These are phyloP conservation scores for Globisporangium echinulatum DNA, from an alignment of 352 stramenopile species.

Conservation along the genomic window DNA sequence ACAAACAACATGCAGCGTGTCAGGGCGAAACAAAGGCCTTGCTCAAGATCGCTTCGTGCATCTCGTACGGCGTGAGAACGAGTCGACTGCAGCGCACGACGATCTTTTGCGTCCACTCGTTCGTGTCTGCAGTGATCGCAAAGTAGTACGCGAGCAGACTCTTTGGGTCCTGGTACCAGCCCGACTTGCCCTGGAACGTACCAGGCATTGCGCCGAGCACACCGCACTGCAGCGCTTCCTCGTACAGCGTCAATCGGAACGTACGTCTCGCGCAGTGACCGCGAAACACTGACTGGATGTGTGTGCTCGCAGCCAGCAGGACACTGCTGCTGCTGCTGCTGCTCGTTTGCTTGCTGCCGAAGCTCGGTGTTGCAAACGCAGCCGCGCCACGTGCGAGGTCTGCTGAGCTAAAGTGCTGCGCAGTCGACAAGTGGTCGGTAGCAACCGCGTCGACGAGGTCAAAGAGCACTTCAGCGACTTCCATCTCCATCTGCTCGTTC, in stretches of 20 bases:
- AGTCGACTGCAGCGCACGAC: conserved; percentile 45
- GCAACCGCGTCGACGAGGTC: conserved; percentile 29
- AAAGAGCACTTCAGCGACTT: conserved; percentile 40
- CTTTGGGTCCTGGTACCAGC: conserved; percentile 77
- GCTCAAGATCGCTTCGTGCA: conserved; percentile 45
- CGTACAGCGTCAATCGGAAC: conserved; percentile 58
- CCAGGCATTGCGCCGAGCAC: conserved; percentile 70
- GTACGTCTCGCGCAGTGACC: conserved; percentile 38
- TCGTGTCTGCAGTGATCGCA: conserved; percentile 31
- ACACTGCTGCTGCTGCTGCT: neutral
- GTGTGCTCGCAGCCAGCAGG: conserved; percentile 16
- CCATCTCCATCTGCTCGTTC: conserved; percentile 27
- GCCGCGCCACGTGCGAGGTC: neutral
- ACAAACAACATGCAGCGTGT: neutral
- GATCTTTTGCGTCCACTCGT: conserved; percentile 62
- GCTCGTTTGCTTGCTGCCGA: neutral
- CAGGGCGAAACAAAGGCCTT: conserved; percentile 15
- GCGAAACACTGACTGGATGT: conserved; percentile 53
- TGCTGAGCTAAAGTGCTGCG: neutral
- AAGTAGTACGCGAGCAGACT: conserved; percentile 77
- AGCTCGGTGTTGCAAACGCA: neutral
- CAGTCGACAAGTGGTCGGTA: conserved; percentile 5
- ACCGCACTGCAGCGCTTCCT: conserved; percentile 51
- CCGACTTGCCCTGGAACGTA: conserved; percentile 48
- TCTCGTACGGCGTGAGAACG: conserved; percentile 62